A percentile compares a stretch with the other conserved stretches of the same genome.
Evolutionary conservation across 2,329 filamentous ascomycete genomes (phyloP).

Genomic region (Diplodia mutila): DNA sequence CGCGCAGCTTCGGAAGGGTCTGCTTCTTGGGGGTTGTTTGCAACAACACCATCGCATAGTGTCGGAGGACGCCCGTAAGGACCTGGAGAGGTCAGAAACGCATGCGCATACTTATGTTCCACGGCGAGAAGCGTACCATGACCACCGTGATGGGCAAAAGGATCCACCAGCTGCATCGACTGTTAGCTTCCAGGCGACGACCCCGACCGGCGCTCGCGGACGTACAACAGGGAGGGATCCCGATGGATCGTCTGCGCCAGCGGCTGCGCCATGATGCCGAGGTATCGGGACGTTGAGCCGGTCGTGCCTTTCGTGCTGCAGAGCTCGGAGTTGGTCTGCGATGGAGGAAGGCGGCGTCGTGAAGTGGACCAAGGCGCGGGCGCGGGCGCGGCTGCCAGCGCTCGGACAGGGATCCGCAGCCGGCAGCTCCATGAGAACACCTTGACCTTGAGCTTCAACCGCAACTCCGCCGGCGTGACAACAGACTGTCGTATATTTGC

Average conservation of each 20-base stretch:
- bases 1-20: slow-evolving; percentile 74
- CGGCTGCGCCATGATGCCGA: slow-evolving; percentile 73
- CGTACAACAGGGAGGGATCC: slow-evolving; percentile 97
- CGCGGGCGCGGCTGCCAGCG: slow-evolving; percentile 15
- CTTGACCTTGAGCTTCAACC: slow-evolving; percentile 41
- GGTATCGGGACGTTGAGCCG: slow-evolving; percentile 1
- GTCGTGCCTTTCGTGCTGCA: neutral
- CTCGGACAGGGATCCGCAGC: slow-evolving; percentile 36
- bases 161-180: slow-evolving; percentile 85
- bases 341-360: slow-evolving; percentile 13
- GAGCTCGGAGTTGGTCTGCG: neutral
- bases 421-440: slow-evolving; percentile 41
- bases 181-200: slow-evolving; percentile 24
- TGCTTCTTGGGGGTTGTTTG: slow-evolving; percentile 81
- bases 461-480: slow-evolving; percentile 25
- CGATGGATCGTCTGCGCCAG: slow-evolving; percentile 93
- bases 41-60: slow-evolving; percentile 94
- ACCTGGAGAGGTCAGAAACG: slow-evolving; percentile 50
- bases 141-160: slow-evolving; percentile 95
- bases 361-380: slow-evolving; percentile 15
- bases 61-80: slow-evolving; percentile 89
- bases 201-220: slow-evolving; percentile 29
- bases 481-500: slow-evolving; percentile 6
- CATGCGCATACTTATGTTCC: neutral
- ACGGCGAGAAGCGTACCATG: slow-evolving; percentile 67